Conservation (phyloP, 257 asterid genomes). For the Plantago ovata region DNA sequence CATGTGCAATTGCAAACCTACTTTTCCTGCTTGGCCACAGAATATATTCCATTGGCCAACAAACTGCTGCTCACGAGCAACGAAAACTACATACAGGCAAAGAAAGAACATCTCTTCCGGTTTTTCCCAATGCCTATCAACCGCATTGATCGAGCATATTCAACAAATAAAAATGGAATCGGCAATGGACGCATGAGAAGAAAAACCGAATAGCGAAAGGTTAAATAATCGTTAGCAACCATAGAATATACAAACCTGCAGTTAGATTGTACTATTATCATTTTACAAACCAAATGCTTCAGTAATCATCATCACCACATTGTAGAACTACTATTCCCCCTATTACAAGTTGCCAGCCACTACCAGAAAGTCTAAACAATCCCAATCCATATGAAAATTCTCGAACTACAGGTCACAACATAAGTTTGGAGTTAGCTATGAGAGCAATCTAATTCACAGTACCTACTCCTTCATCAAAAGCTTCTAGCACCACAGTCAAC, state of each 20-base stretch:
- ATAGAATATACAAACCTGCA: conserved; percentile 13
- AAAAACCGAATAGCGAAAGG: background rate
- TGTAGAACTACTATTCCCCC: conserved; percentile 20
- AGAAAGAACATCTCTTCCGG: background rate
- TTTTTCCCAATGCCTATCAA: background rate
- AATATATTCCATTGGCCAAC: background rate
- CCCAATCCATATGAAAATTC: conserved; percentile 16
- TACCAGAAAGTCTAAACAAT: conserved; percentile 3
- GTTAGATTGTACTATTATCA: conserved; percentile 4
- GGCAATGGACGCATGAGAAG: background rate
- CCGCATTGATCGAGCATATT: background rate
- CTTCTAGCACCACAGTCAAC: conserved; percentile 20
- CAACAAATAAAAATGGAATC: background rate
- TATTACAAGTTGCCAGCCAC: conserved; percentile 20
- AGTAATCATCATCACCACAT: conserved; percentile 14
- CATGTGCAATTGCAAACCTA: conserved; percentile 18
- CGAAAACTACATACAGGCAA: background rate
- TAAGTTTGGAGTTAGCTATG: conserved; percentile 23
- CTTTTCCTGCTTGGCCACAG: background rate
- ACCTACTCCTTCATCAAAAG: conserved; percentile 20
- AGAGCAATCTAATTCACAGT: conserved; percentile 19
- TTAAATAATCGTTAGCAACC: background rate
- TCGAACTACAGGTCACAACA: conserved; percentile 15
- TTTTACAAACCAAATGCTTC: conserved; percentile 24
- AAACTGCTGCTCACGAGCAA: too few species aligned